A percentile compares a stretch with the other conserved stretches of the same genome.
Conservation (phyloP, 106 monocot genomes). For the Cymbidium sinense region DNA sequence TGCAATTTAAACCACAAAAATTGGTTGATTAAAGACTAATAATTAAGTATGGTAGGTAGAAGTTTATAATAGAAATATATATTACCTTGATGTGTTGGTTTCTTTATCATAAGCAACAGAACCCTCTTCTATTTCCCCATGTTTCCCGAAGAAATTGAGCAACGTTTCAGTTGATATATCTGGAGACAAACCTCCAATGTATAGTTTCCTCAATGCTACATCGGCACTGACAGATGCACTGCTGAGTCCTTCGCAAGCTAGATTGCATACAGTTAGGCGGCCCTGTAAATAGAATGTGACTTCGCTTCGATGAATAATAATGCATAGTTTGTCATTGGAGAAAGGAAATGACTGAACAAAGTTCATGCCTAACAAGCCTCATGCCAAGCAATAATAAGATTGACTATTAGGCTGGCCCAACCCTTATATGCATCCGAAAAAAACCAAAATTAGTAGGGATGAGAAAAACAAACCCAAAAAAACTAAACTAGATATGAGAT, state of each 20-base stretch:
- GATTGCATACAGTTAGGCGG: slow-evolving; percentile 43
- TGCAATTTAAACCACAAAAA: slow-evolving; percentile 5
- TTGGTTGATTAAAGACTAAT: not conserved
- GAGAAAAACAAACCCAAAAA: no score
- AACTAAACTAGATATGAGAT: no score
- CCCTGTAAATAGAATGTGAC: slow-evolving; percentile 23
- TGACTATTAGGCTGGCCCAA: no score
- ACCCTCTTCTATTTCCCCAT: slow-evolving; percentile 63
- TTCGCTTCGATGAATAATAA: no score
- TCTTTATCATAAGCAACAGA: slow-evolving; percentile 54
- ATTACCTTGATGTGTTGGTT: slow-evolving; percentile 38
- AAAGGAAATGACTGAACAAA: no score
- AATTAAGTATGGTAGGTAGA: not conserved
- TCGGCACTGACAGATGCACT: slow-evolving; percentile 34
- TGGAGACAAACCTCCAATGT: slow-evolving; percentile 49
- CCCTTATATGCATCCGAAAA: no score
- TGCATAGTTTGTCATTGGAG: no score
- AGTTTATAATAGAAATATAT: not conserved
- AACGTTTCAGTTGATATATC: slow-evolving; percentile 40
- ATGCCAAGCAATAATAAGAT: no score
- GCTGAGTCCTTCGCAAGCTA: slow-evolving; percentile 45
- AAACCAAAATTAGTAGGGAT: no score
- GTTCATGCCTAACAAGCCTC: no score
- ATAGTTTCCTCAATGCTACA: slow-evolving; percentile 38
- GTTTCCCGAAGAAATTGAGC: slow-evolving; percentile 39